Evolutionary conservation across 495 filamentous ascomycete species (phyloP), one percentile per base, ranked within the genome.

Genomic region (Thermothielavioides terrestris): DNA sequence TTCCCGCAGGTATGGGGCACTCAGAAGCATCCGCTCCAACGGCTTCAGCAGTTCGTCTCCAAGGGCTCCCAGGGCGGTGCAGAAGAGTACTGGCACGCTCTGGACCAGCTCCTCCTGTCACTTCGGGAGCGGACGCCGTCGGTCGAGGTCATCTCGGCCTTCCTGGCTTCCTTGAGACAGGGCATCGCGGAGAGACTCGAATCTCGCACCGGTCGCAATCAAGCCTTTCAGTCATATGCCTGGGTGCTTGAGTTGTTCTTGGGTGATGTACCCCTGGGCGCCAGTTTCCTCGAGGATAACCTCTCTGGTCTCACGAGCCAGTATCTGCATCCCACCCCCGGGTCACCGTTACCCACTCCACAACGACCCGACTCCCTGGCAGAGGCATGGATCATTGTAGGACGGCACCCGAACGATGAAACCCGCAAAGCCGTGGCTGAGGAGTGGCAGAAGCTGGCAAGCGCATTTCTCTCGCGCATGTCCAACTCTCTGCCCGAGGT

Each of bases 21-120:
- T 47, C 91, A 89, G 60, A 84, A 80, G 34, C 70, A 82, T 22
- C 74, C 83, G 0, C 67, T 81, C 1, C 75, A 77, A 26, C 73
- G 81, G 23, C 58, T 98, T 3, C 76, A 73, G 27, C 72, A 78
- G 17, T 94, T 94, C 56, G 69, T 96, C n/a, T 79, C 84, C 47
- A 82, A 81, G 57, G 92, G 94, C 38, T 94, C 90, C 1, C 85
- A 94, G 55, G 79, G 78, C 7, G 80, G 84, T 10, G 66, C 78
- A 2, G 65, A 72, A 2, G 76, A 76, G 4, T 95, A 80, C 61
- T 98, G 92, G 92, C 56, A 67, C 14, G 76, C 77, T 3, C 54
- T 94, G 30, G 67, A 72, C 35, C 68, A 68, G 21, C 60, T 95
- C 1, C 58, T 96, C 28, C 58, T 68, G 9, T 58, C 61, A 1